phyloP scores from a whole-genome alignment of 805 yeast species.

The Kazachstania psychrophila region DNA sequence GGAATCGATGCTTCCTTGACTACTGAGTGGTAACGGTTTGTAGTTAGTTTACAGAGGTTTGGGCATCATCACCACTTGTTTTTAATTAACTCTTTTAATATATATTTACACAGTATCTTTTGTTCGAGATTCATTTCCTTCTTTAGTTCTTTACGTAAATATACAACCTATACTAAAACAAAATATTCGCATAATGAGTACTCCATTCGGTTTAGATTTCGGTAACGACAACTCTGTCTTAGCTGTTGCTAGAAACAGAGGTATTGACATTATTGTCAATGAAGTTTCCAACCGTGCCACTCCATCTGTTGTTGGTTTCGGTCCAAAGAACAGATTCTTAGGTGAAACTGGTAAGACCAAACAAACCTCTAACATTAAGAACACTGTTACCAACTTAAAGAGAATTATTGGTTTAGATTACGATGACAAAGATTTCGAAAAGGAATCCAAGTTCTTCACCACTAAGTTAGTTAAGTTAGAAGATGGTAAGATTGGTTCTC shows the following conservation, averaged over 20 bases:
- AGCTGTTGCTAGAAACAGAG: conserved; percentile 96
- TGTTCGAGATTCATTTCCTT: too few species aligned
- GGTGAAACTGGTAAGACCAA: conserved; percentile 96
- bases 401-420: conserved; percentile 76
- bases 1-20: too few species aligned
- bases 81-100: too few species aligned
- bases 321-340: conserved; percentile 75
- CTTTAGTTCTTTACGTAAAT: too few species aligned
- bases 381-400: conserved; percentile 91
- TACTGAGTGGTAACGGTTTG: too few species aligned
- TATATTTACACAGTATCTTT: too few species aligned
- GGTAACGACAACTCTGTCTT: conserved; percentile 91
- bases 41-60: too few species aligned
- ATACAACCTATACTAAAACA: too few species aligned
- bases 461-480: conserved; percentile 59
- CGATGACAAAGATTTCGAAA: conserved; percentile 66
- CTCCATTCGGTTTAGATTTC: conserved; percentile 95
- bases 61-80: too few species aligned
- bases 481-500: conserved; percentile 72
- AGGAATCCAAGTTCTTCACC: conserved; percentile 67
- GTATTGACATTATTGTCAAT: conserved; percentile 95
- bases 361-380: conserved; percentile 92
- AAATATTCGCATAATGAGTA: conserved; percentile 70
- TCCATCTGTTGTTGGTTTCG: conserved; percentile 88
- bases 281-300: conserved; percentile 98